A percentile compares a stretch with the other conserved stretches of the same genome.
These are phyloP conservation scores for Saussurea involucrata DNA, from an alignment of 129 eudicot species.

Conservation along the genomic window DNA sequence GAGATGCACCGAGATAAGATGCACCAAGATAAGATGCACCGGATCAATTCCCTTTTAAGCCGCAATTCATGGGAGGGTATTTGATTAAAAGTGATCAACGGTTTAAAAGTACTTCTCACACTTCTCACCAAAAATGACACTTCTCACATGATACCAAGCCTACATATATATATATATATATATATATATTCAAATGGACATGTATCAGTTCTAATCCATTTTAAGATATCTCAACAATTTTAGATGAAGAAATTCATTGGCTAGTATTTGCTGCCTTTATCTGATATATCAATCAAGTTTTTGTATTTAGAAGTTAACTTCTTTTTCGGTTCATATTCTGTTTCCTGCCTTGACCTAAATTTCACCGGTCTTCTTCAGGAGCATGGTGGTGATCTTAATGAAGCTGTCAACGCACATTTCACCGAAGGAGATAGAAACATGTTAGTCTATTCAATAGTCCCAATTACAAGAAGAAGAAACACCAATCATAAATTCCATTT, in stretches of 20 bases:
- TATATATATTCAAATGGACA: neutral
- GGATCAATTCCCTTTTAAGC: too few relatives aligned
- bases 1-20: too few relatives aligned
- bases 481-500: conserved; percentile 2
- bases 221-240: neutral
- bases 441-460: conserved; percentile 39
- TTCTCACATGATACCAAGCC: too few relatives aligned
- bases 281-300: neutral
- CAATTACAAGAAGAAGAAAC: neutral
- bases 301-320: neutral
- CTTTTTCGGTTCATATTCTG: neutral
- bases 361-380: conserved; percentile 42
- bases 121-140: too few relatives aligned
- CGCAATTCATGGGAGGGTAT: too few relatives aligned
- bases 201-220: neutral
- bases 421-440: conserved; percentile 65
- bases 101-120: too few relatives aligned
- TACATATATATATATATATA: neutral
- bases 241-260: neutral
- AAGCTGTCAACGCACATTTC: conserved; percentile 84
- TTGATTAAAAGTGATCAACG: too few relatives aligned
- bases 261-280: conserved; percentile 1
- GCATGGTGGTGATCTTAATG: conserved; percentile 80
- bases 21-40: too few relatives aligned
- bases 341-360: neutral